Percentiles rank a stretch among this genome's conserved stretches.
Conservation (phyloP, 2,329 filamentous ascomycete genomes). For the Pseudogymnoascus sp. region DNA sequence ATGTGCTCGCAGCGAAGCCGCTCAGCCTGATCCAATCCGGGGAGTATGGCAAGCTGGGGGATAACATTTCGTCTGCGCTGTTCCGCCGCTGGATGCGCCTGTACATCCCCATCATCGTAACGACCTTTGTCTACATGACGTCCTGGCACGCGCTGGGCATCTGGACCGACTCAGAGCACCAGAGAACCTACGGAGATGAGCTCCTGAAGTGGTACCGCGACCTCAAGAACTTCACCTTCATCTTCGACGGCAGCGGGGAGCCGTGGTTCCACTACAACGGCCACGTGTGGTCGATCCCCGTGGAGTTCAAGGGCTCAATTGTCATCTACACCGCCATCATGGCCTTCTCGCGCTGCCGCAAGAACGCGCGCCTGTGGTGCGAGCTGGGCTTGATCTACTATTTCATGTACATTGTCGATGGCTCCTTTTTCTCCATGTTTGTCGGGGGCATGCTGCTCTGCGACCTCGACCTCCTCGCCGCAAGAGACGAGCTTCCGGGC, state of each 20-base stretch:
- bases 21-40: slow-evolving; percentile 34
- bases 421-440: slow-evolving; percentile 54
- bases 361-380: slow-evolving; percentile 46
- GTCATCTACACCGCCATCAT: slow-evolving; percentile 50
- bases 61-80: slow-evolving; percentile 37
- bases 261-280: slow-evolving; percentile 15
- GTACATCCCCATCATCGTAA: slow-evolving; percentile 38
- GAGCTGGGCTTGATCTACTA: slow-evolving; percentile 49
- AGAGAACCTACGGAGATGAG: neutral
- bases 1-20: slow-evolving; percentile 38
- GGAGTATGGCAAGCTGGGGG: slow-evolving; percentile 31
- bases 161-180: neutral
- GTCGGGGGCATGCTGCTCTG: slow-evolving; percentile 52
- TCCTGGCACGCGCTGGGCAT: slow-evolving; percentile 1
- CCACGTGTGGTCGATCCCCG: slow-evolving; percentile 56
- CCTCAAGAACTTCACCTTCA: neutral
- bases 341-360: slow-evolving; percentile 48
- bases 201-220: neutral
- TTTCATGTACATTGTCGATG: slow-evolving; percentile 61
- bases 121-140: slow-evolving; percentile 30
- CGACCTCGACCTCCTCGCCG: slow-evolving; percentile 50
- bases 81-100: slow-evolving; percentile 41
- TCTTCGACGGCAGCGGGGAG: neutral
- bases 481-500: slow-evolving; percentile 41
- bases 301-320: slow-evolving; percentile 57